Conservation (phyloP, 2,329 filamentous ascomycete species). For the Dryadomyces quercus-mongolicae region DNA sequence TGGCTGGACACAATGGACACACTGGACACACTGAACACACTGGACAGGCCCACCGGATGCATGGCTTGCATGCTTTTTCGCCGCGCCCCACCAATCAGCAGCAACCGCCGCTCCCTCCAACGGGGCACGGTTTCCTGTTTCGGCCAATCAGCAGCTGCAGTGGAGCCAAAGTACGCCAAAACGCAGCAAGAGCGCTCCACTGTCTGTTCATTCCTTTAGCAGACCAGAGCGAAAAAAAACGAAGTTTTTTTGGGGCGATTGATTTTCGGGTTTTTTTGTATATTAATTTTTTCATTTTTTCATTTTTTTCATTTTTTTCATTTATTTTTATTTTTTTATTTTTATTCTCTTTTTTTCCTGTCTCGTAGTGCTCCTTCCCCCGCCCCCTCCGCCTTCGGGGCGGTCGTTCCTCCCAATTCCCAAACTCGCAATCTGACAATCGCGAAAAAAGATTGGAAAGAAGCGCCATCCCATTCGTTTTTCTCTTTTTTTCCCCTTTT, state of each 20-base stretch:
- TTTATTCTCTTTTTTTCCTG: conserved; percentile 4
- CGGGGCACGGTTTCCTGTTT: background rate
- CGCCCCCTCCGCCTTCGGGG: conserved; percentile 13
- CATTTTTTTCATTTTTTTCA: background rate
- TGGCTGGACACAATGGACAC: no score
- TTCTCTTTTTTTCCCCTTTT: background rate
- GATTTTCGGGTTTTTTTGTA: no score
- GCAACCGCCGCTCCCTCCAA: background rate
- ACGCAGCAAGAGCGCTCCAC: background rate
- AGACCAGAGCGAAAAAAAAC: no score
- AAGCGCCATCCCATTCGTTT: background rate
- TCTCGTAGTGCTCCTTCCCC: conserved; percentile 6
- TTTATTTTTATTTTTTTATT: background rate
- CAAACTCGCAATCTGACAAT: conserved; percentile 4
- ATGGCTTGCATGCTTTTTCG: conserved; percentile 2
- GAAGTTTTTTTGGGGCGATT: no score
- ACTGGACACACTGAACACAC: no score
- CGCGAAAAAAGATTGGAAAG: conserved; percentile 8
- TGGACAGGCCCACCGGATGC: background rate
- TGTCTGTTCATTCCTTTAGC: background rate
- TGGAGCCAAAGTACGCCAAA: background rate
- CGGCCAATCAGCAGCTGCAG: background rate
- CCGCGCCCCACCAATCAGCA: background rate
- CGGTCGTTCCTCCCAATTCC: conserved; percentile 8
- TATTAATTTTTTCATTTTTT: no score